Evolutionary conservation across 75 land plant genomes (phyloP), one percentile per base, ranked within the genome.

Genomic region (Pseudotsuga menziesii): DNA sequence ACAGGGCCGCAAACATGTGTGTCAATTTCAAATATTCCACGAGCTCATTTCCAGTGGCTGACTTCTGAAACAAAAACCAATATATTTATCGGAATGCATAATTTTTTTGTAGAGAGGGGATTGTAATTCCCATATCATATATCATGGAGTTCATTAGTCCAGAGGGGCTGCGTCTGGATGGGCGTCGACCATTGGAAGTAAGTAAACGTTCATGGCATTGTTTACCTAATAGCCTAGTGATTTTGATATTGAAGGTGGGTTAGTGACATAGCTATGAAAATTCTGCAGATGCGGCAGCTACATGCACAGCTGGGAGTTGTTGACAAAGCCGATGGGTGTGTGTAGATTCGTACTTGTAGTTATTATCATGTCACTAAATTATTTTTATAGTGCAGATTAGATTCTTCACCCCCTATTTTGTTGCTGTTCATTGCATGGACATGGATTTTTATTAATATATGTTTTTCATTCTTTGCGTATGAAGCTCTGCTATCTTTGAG

Each of bases 401-500:
- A 4, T 39, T n/a, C 61, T 32, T 72, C 48, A 41, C 60, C 4
- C 15, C 22, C 9, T 27, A 1, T 15, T 67, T 32, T 27, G 9
- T 27, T 67, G 60, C 16, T 27, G 2, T 67, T 67, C 25, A n/a
- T 8, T n/a, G 22, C 12, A 72, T 36, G 73, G 32, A 29, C 14
- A 1, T 29, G n/a, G 8, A 29, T 29, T 5, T 14, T 29, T 7
- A 25, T 23, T 36, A 19, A 20, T 0, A 6, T 2, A 20, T 29
- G 14, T 7, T 11, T 60, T n/a, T 3, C 8, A 3, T 55, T 44
- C 22, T 76, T 25, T 80, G 39, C 56, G n/a, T 16, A 56, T 74
- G 39, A 83, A 96, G 98, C 22, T 96, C 98, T 72, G 98, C 98
- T 57, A 79, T 84, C 41, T 97, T 97, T 85, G 96, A 97, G 79